These are phyloP conservation scores for Melaleuca alternifolia DNA, from an alignment of 345 rosid species.

Conservation along the genomic window DNA sequence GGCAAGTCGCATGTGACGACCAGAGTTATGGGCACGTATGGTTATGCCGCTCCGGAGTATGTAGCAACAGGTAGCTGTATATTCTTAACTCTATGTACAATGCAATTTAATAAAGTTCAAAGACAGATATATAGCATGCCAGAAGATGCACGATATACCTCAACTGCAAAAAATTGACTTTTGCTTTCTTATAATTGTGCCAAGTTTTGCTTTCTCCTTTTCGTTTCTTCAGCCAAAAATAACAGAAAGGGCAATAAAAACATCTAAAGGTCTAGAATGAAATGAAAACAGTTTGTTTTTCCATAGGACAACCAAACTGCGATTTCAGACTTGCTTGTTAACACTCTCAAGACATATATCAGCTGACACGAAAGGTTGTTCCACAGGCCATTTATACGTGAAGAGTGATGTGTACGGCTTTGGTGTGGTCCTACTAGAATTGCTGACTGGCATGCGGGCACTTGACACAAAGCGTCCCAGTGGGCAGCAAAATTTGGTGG, in stretches of 20 bases:
- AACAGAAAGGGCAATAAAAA: neutral
- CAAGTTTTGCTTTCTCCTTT: neutral
- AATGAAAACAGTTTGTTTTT: neutral
- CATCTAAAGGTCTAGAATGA: neutral
- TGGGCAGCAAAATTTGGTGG: slow-evolving; percentile 39
- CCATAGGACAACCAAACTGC: neutral
- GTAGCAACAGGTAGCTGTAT: slow-evolving; percentile 5
- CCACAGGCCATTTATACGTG: slow-evolving; percentile 49
- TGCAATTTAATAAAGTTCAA: neutral
- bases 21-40: slow-evolving; percentile 9
- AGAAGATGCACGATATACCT: neutral
- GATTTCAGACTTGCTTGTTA: neutral
- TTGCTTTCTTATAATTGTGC: neutral
- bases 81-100: neutral
- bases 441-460: slow-evolving; percentile 45
- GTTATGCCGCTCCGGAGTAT: slow-evolving; percentile 16
- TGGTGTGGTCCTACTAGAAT: slow-evolving; percentile 56
- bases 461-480: slow-evolving; percentile 23
- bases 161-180: neutral
- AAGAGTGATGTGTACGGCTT: slow-evolving; percentile 69
- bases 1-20: slow-evolving; percentile 13
- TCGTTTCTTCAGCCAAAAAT: neutral
- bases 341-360: neutral
- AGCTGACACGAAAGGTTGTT: neutral
- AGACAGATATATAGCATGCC: neutral